phyloP scores from a whole-genome alignment of 495 filamentous ascomycete genomes.

The Geopyxis carbonaria region DNA sequence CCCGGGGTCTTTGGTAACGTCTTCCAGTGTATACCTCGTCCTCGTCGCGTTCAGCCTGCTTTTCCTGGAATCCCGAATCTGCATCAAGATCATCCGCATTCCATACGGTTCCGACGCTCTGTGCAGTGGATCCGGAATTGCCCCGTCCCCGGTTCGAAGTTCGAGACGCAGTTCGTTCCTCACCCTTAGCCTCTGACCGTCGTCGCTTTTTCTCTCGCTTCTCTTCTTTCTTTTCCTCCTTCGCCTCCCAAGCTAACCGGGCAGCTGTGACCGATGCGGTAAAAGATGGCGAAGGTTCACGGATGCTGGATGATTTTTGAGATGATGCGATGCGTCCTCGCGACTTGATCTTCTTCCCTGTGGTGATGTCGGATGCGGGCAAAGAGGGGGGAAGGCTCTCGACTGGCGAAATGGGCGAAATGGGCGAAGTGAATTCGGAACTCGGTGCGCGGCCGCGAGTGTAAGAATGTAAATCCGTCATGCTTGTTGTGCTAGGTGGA shows the following conservation, averaged over 20 bases:
- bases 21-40: constrained; percentile 7
- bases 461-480: constrained; percentile 18
- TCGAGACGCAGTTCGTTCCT: constrained; percentile 18
- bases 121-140: constrained; percentile 18
- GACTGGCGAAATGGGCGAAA: constrained; percentile 13
- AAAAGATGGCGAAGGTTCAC: constrained; percentile 22
- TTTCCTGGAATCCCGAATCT: constrained; percentile 2
- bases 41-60: not conserved
- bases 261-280: constrained; percentile 23
- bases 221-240: constrained; percentile 26
- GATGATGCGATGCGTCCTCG: not conserved
- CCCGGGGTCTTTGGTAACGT: not conserved
- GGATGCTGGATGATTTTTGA: not conserved
- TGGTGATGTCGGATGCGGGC: constrained; percentile 9
- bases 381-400: constrained; percentile 11
- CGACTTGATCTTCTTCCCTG: not conserved
- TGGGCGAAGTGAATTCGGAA: constrained; percentile 14
- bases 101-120: constrained; percentile 20
- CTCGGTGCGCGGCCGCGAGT: constrained; percentile 13
- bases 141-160: constrained; percentile 18
- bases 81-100: constrained; percentile 11
- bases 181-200: constrained; percentile 21
- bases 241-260: constrained; percentile 23
- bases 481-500: constrained; percentile 14
- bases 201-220: constrained; percentile 23